These are phyloP conservation scores for Leptomonas pyrrhocoris DNA, from an alignment of 208 protist genomes.

Conservation along the genomic window DNA sequence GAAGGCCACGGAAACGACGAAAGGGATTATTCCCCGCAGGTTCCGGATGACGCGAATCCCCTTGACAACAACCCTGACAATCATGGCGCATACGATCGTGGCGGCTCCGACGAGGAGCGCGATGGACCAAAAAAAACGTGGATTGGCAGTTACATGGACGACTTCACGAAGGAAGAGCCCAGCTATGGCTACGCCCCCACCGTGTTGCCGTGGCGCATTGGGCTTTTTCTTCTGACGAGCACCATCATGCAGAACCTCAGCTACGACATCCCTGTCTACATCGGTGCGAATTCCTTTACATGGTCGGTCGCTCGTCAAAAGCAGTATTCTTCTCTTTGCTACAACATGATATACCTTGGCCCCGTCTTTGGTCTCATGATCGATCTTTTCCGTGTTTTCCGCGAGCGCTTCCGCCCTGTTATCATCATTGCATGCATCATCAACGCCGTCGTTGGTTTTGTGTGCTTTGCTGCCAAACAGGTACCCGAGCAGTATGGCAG, in stretches of 20 bases:
- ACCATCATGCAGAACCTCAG: constrained; percentile 44
- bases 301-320: constrained; percentile 20
- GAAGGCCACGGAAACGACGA: background rate
- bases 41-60: background rate
- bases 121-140: constrained; percentile 13
- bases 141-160: constrained; percentile 19
- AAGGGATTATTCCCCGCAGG: background rate
- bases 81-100: background rate
- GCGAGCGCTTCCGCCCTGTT: constrained; percentile 37
- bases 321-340: constrained; percentile 27
- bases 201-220: constrained; percentile 39
- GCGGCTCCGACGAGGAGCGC: background rate
- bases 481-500: constrained; percentile 6
- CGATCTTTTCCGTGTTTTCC: constrained; percentile 29
- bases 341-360: constrained; percentile 37
- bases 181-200: constrained; percentile 18
- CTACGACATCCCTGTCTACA: constrained; percentile 12
- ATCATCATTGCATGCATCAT: constrained; percentile 36
- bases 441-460: constrained; percentile 33
- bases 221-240: constrained; percentile 34
- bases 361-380: constrained; percentile 40
- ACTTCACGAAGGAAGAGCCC: constrained; percentile 12
- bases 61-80: background rate
- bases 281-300: constrained; percentile 1
- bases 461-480: constrained; percentile 17